Conservation (phyloP, 2,329 filamentous ascomycete genomes). For the Nemania sp. region DNA sequence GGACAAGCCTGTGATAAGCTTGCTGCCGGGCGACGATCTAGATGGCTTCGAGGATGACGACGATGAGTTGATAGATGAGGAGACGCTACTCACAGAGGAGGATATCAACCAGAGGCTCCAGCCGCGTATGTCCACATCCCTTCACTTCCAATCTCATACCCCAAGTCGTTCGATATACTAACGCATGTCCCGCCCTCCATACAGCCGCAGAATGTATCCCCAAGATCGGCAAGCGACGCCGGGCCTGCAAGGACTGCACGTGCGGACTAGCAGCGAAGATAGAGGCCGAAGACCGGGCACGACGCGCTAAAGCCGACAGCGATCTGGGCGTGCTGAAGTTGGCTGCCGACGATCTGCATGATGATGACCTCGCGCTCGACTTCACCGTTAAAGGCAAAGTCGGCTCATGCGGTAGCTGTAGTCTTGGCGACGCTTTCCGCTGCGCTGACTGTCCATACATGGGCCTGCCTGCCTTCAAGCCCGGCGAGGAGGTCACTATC, state of each 20-base stretch:
- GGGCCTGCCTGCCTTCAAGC: conserved; percentile 85
- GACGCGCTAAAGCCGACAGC: conserved; percentile 65
- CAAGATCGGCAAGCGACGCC: conserved; percentile 82
- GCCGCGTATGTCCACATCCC: conserved; percentile 68
- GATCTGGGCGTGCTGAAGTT: conserved; percentile 70
- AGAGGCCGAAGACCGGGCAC: conserved; percentile 78
- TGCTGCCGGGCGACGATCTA: conserved; percentile 61
- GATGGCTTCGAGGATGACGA: conserved; percentile 72
- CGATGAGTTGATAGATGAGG: conserved; percentile 90
- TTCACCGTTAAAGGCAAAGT: conserved; percentile 98
- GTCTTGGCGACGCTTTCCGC: conserved; percentile 86
- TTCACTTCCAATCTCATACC: not conserved
- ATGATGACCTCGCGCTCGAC: conserved; percentile 72
- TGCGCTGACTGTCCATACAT: conserved; percentile 61
- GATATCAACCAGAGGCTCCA: conserved; percentile 78
- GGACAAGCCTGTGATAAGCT: conserved; percentile 64
- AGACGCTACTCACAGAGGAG: conserved; percentile 81
- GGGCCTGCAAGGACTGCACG: conserved; percentile 97
- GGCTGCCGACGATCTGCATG: conserved; percentile 76
- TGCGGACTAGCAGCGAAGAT: conserved; percentile 87
- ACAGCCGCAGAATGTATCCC: conserved; percentile 82
- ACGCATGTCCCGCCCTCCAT: conserved; percentile 25
- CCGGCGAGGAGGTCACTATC: conserved; percentile 88
- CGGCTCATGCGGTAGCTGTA: conserved; percentile 87
- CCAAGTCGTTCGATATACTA: conserved; percentile 19